Percentiles rank a stretch among this genome's conserved stretches.
Evolutionary conservation across 1,284 basidiomycete species (phyloP).

Genomic region (Trichosporon asahii): DNA sequence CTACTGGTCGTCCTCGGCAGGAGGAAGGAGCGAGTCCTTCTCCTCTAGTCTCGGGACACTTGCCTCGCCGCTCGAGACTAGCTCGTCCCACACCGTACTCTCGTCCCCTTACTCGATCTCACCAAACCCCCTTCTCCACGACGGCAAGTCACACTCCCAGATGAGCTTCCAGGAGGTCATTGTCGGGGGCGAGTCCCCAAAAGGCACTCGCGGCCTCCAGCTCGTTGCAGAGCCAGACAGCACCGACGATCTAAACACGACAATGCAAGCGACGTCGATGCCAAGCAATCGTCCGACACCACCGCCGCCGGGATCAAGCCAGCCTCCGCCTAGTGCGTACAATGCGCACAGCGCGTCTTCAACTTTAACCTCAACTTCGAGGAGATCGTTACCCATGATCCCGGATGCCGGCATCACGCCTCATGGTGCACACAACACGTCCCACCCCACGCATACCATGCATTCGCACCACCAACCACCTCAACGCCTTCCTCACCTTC

Average conservation of each 20-base stretch:
- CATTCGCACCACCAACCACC: neutral
- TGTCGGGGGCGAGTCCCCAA: neutral
- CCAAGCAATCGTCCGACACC: neutral
- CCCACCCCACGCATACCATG: neutral
- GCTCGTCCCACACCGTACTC: conserved; percentile 10
- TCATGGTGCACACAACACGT: conserved; percentile 10
- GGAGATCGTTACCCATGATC: conserved; percentile 7
- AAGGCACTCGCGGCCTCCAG: neutral
- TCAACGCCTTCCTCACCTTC: neutral
- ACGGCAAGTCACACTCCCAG: conserved; percentile 2
- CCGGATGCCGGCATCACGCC: conserved; percentile 10
- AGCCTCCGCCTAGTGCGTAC: neutral
- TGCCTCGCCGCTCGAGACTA: conserved; percentile 19
- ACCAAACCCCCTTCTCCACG: conserved; percentile 10
- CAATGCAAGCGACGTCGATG: neutral
- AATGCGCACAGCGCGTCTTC: neutral
- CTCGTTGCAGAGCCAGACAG: neutral
- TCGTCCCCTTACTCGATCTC: conserved; percentile 26
- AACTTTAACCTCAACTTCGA: conserved; percentile 5
- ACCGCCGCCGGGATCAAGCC: neutral
- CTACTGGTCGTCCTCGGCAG: conserved; percentile 44
- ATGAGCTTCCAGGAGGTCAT: conserved; percentile 9
- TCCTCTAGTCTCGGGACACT: conserved; percentile 32
- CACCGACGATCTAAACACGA: neutral
- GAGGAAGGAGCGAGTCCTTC: conserved; percentile 39